Conservation (phyloP, 2,329 filamentous ascomycete species). For the Alternaria metachromatica region DNA sequence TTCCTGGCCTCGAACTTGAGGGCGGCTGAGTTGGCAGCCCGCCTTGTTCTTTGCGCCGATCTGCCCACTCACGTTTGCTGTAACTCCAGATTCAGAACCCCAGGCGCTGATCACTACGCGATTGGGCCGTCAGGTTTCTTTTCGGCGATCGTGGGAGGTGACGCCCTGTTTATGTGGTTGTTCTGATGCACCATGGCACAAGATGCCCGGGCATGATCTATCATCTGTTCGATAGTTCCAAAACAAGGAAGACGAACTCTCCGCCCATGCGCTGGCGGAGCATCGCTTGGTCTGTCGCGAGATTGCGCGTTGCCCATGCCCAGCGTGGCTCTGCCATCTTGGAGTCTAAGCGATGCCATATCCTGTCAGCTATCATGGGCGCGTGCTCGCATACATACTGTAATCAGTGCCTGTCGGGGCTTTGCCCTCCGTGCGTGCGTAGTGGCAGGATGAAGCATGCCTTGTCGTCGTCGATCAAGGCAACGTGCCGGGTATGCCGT, state of each 20-base stretch:
- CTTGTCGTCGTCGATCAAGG: constrained; percentile 21
- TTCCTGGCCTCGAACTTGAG: constrained; percentile 6
- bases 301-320: constrained; percentile 1
- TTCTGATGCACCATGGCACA: neutral
- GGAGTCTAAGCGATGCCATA: neutral
- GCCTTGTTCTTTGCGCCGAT: constrained; percentile 3
- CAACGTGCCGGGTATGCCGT: constrained; percentile 37
- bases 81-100: constrained; percentile 25
- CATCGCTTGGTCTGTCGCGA: neutral
- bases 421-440: constrained; percentile 9
- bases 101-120: constrained; percentile 28
- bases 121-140: constrained; percentile 12
- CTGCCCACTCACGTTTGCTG: constrained; percentile 7
- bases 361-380: neutral
- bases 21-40: constrained; percentile 9
- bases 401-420: constrained; percentile 1
- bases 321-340: constrained; percentile 1
- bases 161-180: constrained; percentile 2
- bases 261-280: neutral
- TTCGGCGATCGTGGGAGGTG: constrained; percentile 19
- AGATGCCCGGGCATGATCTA: neutral
- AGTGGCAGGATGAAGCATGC: constrained; percentile 3
- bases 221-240: neutral
- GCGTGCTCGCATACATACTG: constrained; percentile 4
- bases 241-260: neutral